phyloP scores from a whole-genome alignment of 345 rosid genomes.

The Eucalyptus microcorys region DNA sequence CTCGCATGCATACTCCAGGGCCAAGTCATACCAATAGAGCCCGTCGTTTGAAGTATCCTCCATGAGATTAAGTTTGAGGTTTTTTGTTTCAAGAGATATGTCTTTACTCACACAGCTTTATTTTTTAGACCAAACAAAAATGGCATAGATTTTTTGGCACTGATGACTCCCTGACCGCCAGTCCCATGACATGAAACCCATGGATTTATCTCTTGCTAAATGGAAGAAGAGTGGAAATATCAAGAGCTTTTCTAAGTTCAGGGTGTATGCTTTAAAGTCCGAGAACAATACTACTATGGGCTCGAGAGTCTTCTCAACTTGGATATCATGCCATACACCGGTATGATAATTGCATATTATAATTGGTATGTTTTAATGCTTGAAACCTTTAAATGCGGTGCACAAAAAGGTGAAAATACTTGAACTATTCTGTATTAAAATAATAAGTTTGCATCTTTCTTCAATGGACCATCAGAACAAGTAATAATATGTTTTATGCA shows the following conservation, averaged over 20 bases:
- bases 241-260: constrained; percentile 32
- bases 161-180: neutral
- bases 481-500: neutral
- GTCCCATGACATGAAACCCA: neutral
- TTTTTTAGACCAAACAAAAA: constrained; percentile 26
- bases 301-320: constrained; percentile 59
- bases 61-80: neutral
- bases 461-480: neutral
- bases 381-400: neutral
- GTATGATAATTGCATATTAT: constrained; percentile 79
- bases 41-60: neutral
- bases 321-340: constrained; percentile 66
- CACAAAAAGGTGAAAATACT: neutral
- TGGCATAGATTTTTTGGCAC: constrained; percentile 84
- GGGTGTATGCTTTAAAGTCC: constrained; percentile 49
- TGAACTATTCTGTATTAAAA: neutral
- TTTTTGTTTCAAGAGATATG: too few species aligned
- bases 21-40: neutral
- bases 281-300: constrained; percentile 56
- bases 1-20: neutral
- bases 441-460: neutral
- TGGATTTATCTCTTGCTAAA: constrained; percentile 10
- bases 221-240: constrained; percentile 43
- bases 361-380: constrained; percentile 45
- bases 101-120: neutral